Percentiles rank a stretch among this genome's conserved stretches.
Conservation (phyloP, 2,329 filamentous ascomycete genomes). For the Ceratocystis papillata region DNA sequence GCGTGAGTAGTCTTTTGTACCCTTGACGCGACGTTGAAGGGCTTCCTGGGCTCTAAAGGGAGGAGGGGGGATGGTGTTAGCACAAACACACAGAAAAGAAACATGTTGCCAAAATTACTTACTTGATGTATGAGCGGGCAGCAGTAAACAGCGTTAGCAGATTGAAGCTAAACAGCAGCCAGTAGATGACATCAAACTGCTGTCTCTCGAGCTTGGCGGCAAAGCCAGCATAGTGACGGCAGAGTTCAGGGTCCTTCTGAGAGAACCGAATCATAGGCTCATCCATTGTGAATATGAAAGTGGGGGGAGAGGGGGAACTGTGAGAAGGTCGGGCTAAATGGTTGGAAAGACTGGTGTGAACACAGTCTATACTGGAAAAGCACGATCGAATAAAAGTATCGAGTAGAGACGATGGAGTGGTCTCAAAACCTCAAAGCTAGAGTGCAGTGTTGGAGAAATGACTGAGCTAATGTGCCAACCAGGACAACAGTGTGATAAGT, state of each 20-base stretch:
- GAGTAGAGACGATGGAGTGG: not conserved
- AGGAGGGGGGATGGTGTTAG: slow-evolving; percentile 10
- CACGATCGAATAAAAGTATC: not conserved
- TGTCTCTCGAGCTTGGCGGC: slow-evolving; percentile 35
- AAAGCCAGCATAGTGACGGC: slow-evolving; percentile 36
- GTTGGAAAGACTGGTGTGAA: no score
- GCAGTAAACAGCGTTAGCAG: slow-evolving; percentile 37
- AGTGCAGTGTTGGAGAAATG: not conserved
- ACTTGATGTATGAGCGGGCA: slow-evolving; percentile 36
- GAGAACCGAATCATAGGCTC: slow-evolving; percentile 19
- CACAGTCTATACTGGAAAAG: no score
- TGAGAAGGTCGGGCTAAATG: not conserved
- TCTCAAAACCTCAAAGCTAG: not conserved
- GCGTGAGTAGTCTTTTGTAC: slow-evolving; percentile 30
- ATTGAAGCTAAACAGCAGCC: slow-evolving; percentile 38
- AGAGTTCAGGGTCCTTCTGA: slow-evolving; percentile 30
- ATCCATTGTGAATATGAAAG: slow-evolving; percentile 13
- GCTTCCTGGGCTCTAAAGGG: slow-evolving; percentile 31
- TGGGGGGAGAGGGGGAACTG: not conserved
- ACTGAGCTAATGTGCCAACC: not conserved
- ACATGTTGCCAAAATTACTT: slow-evolving; percentile 24
- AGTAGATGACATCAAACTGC: slow-evolving; percentile 40
- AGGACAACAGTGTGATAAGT: slow-evolving; percentile 9
- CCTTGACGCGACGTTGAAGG: slow-evolving; percentile 33
- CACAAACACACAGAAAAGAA: not conserved